A percentile compares a stretch with the other conserved stretches of the same genome.
These are phyloP conservation scores for Nakataea oryzae DNA, from an alignment of 2,329 filamentous ascomycete genomes.

Conservation along the genomic window DNA sequence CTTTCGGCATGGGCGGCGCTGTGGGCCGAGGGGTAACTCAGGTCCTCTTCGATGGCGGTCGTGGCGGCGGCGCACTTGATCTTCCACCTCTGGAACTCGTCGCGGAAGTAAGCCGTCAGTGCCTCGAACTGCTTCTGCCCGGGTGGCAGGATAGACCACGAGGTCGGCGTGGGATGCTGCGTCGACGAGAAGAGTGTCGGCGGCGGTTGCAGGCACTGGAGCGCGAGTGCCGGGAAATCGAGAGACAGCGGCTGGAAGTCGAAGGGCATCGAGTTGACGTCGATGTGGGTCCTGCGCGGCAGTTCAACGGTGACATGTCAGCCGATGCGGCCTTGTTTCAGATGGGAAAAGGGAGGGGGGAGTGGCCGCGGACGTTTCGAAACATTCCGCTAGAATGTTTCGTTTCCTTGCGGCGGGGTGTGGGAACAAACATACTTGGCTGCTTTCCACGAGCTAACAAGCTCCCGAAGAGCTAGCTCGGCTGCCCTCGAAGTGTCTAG, in stretches of 20 bases:
- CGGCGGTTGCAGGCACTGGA: conserved; percentile 71
- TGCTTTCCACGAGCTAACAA: conserved; percentile 70
- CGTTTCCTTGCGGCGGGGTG: background rate
- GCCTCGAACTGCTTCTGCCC: conserved; percentile 64
- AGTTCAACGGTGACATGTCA: background rate
- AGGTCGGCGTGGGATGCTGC: conserved; percentile 65
- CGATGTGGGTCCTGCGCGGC: conserved; percentile 37
- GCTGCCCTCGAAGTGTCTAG: conserved; percentile 72
- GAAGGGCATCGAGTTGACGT: conserved; percentile 46
- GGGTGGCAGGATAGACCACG: conserved; percentile 73
- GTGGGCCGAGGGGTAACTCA: conserved; percentile 33
- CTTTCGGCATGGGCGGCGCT: conserved; percentile 28
- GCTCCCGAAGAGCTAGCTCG: conserved; percentile 74
- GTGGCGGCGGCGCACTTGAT: conserved; percentile 38
- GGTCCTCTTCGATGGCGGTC: conserved; percentile 38
- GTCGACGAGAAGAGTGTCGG: conserved; percentile 74
- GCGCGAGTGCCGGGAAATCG: conserved; percentile 75
- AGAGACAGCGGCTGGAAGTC: conserved; percentile 80
- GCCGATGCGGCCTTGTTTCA: background rate
- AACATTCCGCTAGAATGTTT: background rate
- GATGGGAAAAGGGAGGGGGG: background rate
- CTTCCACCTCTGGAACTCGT: conserved; percentile 59
- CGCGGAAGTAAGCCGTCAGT: conserved; percentile 54
- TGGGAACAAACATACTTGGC: conserved; percentile 55
- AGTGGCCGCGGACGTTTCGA: background rate